Conservation (phyloP, 257 asterid genomes). For the Cruciata laevipes region DNA sequence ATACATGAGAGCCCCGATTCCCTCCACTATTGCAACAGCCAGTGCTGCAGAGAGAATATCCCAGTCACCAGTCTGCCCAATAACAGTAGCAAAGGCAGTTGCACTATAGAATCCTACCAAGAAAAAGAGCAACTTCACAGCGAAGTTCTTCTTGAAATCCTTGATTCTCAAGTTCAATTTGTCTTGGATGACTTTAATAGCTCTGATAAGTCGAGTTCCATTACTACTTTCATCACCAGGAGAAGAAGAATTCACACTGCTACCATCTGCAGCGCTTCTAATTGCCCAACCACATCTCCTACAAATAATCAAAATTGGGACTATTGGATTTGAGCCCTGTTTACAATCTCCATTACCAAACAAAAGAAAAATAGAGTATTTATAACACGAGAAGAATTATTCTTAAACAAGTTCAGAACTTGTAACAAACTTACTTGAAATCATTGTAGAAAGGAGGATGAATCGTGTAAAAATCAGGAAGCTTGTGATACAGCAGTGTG, state of each 20-base stretch:
- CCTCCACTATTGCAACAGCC: constrained; percentile 89
- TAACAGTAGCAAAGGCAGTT: constrained; percentile 84
- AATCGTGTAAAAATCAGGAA: constrained; percentile 10
- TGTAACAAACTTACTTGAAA: constrained; percentile 23
- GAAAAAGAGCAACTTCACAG: constrained; percentile 59
- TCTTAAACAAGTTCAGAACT: neutral
- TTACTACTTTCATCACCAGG: constrained; percentile 35
- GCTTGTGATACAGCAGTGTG: constrained; percentile 12
- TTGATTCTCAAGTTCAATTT: constrained; percentile 40
- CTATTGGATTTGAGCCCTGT: neutral
- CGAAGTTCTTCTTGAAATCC: constrained; percentile 58
- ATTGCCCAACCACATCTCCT: constrained; percentile 53
- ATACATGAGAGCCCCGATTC: constrained; percentile 90
- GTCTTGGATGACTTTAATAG: constrained; percentile 44
- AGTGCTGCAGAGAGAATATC: constrained; percentile 89
- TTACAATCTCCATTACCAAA: neutral
- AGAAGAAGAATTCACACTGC: constrained; percentile 39
- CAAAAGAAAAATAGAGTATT: neutral
- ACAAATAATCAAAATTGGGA: constrained; percentile 15
- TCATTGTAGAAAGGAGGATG: constrained; percentile 16
- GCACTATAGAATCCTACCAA: constrained; percentile 91
- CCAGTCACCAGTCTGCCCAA: constrained; percentile 99
- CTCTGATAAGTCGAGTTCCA: constrained; percentile 67
- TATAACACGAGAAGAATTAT: neutral
- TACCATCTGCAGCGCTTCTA: constrained; percentile 64